Percentiles rank a stretch among this genome's conserved stretches.
phyloP scores from a whole-genome alignment of 2,329 filamentous ascomycete genomes.

The Aspergillus fumigatus region DNA sequence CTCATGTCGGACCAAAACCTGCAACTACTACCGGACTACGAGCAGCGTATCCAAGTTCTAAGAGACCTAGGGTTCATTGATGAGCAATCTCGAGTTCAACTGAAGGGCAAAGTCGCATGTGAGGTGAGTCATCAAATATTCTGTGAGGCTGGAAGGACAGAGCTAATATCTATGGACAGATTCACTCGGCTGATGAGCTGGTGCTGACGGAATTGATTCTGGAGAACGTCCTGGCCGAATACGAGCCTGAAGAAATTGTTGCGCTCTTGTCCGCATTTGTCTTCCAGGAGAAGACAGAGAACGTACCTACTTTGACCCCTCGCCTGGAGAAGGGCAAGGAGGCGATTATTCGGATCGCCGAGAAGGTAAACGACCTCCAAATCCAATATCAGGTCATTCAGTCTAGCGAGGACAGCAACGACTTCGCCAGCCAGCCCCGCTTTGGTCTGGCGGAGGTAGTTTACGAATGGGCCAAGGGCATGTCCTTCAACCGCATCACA shows the following conservation, averaged over 20 bases:
- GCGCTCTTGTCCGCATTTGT: slow-evolving; percentile 91
- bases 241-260: slow-evolving; percentile 94
- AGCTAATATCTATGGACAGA: slow-evolving; percentile 38
- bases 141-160: not conserved
- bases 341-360: slow-evolving; percentile 82
- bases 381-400: slow-evolving; percentile 88
- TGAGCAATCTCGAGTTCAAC: slow-evolving; percentile 75
- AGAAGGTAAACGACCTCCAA: slow-evolving; percentile 88
- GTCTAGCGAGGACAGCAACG: slow-evolving; percentile 82
- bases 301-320: slow-evolving; percentile 72
- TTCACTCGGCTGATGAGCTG: slow-evolving; percentile 93
- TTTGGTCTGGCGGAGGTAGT: slow-evolving; percentile 97
- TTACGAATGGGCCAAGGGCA: slow-evolving; percentile 95
- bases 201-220: slow-evolving; percentile 94
- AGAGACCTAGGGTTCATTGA: slow-evolving; percentile 93
- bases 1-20: slow-evolving; percentile 95
- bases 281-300: slow-evolving; percentile 93
- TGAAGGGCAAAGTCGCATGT: slow-evolving; percentile 97
- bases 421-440: slow-evolving; percentile 79
- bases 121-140: slow-evolving; percentile 50
- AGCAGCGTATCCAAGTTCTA: slow-evolving; percentile 87
- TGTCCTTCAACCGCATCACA: slow-evolving; percentile 98
- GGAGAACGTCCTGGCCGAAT: slow-evolving; percentile 92
- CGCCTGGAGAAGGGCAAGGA: slow-evolving; percentile 77
- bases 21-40: slow-evolving; percentile 91